Evolutionary conservation across 345 rosid species (phyloP).

Genomic region (Linum lewisii): DNA sequence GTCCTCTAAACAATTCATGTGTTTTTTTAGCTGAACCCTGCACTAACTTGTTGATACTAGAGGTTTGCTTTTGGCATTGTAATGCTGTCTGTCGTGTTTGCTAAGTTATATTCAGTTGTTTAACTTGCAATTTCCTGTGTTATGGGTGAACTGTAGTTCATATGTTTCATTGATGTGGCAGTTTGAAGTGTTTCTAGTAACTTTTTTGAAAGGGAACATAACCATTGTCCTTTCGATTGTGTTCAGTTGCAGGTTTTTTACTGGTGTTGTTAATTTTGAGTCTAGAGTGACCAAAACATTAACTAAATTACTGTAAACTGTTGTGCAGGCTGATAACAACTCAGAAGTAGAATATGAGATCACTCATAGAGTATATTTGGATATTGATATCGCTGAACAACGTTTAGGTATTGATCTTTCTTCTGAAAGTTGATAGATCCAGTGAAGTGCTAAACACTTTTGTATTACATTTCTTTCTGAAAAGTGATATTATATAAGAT

Average conservation of each 20-base stretch:
- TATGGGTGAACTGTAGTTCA: not conserved
- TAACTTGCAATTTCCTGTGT: not conserved
- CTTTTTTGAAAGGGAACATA: too few relatives aligned
- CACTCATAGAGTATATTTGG: conserved; percentile 88
- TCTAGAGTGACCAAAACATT: not conserved
- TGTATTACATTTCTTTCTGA: not conserved
- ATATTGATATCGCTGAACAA: conserved; percentile 84
- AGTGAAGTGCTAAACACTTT: not conserved
- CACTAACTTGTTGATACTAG: not conserved
- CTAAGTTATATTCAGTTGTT: not conserved
- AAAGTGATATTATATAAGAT: not conserved
- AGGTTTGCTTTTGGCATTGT: not conserved
- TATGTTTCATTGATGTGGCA: not conserved
- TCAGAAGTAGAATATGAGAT: conserved; percentile 50
- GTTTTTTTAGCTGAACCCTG: too few relatives aligned
- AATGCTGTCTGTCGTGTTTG: not conserved
- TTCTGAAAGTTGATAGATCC: not conserved
- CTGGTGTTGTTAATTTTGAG: not conserved
- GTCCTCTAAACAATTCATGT: too few relatives aligned
- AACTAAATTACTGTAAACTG: conserved; percentile 10
- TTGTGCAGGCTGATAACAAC: conserved; percentile 47
- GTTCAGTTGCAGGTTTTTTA: not conserved
- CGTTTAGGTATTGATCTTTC: conserved; percentile 48
- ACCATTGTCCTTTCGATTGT: not conserved
- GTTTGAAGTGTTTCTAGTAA: not conserved